Evolutionary conservation across 352 stramenopile species (phyloP), one percentile per base, ranked within the genome.

Genomic region (Phytopythium mirpurense): DNA sequence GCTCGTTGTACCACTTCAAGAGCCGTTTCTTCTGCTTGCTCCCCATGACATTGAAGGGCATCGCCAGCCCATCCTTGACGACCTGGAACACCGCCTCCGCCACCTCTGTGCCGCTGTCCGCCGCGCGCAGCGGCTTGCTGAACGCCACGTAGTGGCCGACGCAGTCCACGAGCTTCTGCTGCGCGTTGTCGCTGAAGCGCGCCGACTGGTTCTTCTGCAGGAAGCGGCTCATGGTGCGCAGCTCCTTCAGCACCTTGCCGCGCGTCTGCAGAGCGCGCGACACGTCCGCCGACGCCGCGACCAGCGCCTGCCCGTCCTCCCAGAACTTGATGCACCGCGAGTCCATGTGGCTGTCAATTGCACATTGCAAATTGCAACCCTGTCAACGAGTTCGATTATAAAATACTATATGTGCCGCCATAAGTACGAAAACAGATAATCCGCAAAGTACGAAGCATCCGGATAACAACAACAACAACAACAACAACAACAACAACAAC

Each of bases 1-100:
- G 68, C 51, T 94, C 81, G 43, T 91, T 91, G 71, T 92, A 85
- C 78, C 83, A 90, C 49, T 93, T 94, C 26, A 93, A 53, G 38
- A 92, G 62, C 18, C 62, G 70, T 49, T 91, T 92, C 63, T 94
- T 92, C 45, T 92, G 77, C 52, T 92, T 94, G 16, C 72, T 76
- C 54, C 78, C 73, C 46, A 92, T 66, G 45, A 92, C 81, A 52
- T 77, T 88, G 55, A 90, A 92, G 5, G 81, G 83, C 83, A 94
- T 94, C 14, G 81, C 83, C 0, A 94, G 71, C 1, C 66, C 79
- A 40, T 93, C 83, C 44, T 91, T 94, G 26, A 94, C 67, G 11
- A 79, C 76, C 37, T 86, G 59, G 37, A 91, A 84, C 15, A 70
- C 67, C 1, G 69, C 74, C 40, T 94, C 78, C 7, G 70, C 43